These are phyloP conservation scores for Scheffersomyces coipomensis DNA, from an alignment of 805 yeast genomes.

Conservation along the genomic window DNA sequence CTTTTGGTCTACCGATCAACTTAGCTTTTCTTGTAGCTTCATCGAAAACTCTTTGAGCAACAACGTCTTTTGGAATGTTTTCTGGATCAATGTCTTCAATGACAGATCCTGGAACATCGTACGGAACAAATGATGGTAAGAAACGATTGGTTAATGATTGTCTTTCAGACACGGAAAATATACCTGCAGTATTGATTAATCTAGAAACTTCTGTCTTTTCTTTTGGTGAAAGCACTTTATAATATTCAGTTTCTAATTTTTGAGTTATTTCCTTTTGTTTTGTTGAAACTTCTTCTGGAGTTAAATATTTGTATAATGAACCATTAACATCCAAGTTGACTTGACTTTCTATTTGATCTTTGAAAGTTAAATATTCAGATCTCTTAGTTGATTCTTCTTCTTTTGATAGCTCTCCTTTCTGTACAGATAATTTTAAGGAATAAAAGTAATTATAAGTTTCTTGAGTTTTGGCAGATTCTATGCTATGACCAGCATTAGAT, in stretches of 20 bases:
- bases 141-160: conserved; percentile 43
- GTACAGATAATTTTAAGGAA: conserved; percentile 40
- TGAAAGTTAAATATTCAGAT: conserved; percentile 34
- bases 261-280: conserved; percentile 18
- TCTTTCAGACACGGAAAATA: conserved; percentile 37
- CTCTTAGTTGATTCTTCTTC: conserved; percentile 19
- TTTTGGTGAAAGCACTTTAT: conserved; percentile 30
- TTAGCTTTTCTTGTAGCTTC: conserved; percentile 52
- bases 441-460: conserved; percentile 52
- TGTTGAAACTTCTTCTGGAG: conserved; percentile 24
- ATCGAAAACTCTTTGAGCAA: conserved; percentile 60
- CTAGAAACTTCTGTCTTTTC: conserved; percentile 39
- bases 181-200: conserved; percentile 42
- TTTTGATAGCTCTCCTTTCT: conserved; percentile 32
- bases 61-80: conserved; percentile 47
- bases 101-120: conserved; percentile 41
- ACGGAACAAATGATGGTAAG: conserved; percentile 58
- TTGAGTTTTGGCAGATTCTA: conserved; percentile 57
- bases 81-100: conserved; percentile 31
- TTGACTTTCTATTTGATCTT: conserved; percentile 38
- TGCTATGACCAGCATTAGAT: conserved; percentile 51
- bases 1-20: conserved; percentile 52
- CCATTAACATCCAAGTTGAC: conserved; percentile 49
- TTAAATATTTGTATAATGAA: conserved; percentile 37
- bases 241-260: conserved; percentile 17